Conservation (phyloP, 2,329 filamentous ascomycete genomes). For the Stagonosporopsis vannaccii region DNA sequence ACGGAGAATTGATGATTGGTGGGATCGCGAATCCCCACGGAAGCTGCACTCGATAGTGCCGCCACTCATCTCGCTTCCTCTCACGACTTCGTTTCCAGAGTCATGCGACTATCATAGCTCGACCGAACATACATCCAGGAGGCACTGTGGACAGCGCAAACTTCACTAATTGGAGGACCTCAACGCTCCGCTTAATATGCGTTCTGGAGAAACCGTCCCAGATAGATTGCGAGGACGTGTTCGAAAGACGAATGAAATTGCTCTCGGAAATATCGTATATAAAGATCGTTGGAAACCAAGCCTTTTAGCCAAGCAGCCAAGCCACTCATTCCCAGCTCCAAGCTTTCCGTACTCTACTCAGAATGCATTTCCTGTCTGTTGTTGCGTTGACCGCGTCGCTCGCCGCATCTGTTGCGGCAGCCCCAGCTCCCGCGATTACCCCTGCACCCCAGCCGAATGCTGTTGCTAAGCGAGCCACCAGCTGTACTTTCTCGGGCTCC, state of each 20-base stretch:
- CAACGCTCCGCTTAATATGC: slow-evolving; percentile 4
- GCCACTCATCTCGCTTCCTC: neutral
- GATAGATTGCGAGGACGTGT: slow-evolving; percentile 11
- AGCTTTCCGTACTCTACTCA: slow-evolving; percentile 9
- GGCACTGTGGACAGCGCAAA: neutral
- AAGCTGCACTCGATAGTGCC: neutral
- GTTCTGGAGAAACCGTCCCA: slow-evolving; percentile 3
- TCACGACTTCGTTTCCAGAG: neutral
- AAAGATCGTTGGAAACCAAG: slow-evolving; percentile 18
- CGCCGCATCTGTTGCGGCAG: slow-evolving; percentile 30
- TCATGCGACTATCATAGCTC: neutral
- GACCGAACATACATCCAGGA: neutral
- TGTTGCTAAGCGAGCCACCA: slow-evolving; percentile 32
- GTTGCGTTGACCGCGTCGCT: slow-evolving; percentile 26
- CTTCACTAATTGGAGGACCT: slow-evolving; percentile 15
- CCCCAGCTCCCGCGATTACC: slow-evolving; percentile 32
- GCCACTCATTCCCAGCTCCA: slow-evolving; percentile 3
- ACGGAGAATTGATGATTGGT: slow-evolving; percentile 16
- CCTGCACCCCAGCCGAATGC: slow-evolving; percentile 25
- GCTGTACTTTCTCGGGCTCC: slow-evolving; percentile 62
- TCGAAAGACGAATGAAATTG: slow-evolving; percentile 1
- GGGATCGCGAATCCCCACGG: slow-evolving; percentile 10
- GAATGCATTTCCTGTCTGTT: slow-evolving; percentile 26
- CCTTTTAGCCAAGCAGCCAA: slow-evolving; percentile 25
- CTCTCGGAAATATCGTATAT: slow-evolving; percentile 11